A percentile compares a stretch with the other conserved stretches of the same genome.
phyloP scores from a whole-genome alignment of 306 rosid genomes.

The Sesbania bispinosa region DNA sequence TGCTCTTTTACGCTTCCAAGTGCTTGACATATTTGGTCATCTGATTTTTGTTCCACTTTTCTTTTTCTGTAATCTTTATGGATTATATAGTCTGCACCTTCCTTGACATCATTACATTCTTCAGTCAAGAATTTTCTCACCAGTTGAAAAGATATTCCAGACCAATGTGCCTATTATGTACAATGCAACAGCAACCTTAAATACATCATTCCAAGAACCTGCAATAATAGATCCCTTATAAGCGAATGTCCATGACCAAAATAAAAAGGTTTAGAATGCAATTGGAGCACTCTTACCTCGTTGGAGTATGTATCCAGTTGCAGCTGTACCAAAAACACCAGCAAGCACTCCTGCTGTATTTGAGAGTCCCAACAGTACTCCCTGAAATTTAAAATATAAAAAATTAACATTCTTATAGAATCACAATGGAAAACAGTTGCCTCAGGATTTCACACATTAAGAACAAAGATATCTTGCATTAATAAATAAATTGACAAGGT shows the following conservation, averaged over 20 bases:
- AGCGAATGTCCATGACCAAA: neutral
- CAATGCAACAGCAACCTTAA: conserved; percentile 80
- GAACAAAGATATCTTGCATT: neutral
- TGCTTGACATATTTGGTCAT: conserved; percentile 18
- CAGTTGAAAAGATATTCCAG: conserved; percentile 85
- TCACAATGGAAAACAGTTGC: neutral
- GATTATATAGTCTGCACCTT: neutral
- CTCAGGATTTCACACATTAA: neutral
- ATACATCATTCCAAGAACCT: conserved; percentile 96
- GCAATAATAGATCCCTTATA: conserved; percentile 24
- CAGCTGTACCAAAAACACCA: conserved; percentile 95
- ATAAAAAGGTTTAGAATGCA: neutral
- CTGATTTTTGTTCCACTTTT: conserved; percentile 25
- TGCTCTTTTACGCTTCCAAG: conserved; percentile 24
- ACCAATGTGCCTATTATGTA: conserved; percentile 76
- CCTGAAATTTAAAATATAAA: conserved; percentile 50
- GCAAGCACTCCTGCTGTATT: conserved; percentile 98
- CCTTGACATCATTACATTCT: conserved; percentile 21
- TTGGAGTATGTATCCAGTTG: conserved; percentile 92
- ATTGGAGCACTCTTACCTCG: conserved; percentile 44
- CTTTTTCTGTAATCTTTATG: neutral
- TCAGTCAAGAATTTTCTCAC: conserved; percentile 76
- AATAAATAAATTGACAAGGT: neutral
- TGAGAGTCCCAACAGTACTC: conserved; percentile 84
- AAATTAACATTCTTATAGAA: conserved; percentile 19